Base-by-base conservation (phyloP, 805 yeast species). In the Candida vaughaniae region DNA sequence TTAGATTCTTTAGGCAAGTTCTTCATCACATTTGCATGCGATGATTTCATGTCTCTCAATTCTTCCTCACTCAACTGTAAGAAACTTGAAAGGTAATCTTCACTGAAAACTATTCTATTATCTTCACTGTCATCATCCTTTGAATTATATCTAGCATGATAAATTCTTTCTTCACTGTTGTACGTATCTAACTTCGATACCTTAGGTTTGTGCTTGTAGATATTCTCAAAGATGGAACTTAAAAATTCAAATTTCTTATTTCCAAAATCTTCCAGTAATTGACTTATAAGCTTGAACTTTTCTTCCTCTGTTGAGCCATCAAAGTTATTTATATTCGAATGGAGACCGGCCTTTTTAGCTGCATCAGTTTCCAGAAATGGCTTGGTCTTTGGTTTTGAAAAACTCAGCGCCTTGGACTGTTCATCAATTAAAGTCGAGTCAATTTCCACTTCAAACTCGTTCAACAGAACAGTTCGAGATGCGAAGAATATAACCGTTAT, bases 91-190 rank as follows among this genome's bases (percentile, higher is more conserved):
- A 82, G 60, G 52, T 75, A 79, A 12, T 69, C 62, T 45, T 80
- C 85, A 6, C 80, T 68, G 48, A 79, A 69, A 0, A 71, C 54
- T 6, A 43, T 47, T 14, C 56, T 50, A 25, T 59, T 47, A 16
- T 53, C 49, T 38, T 59, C 60, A 25, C 43, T 53, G 22, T 48
- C 57, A 27, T 48, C 55, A 17, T 62, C 65, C 31, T 38, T 51
- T 14, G 64, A 42, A 31, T 54, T 55, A 49, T 74, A 78, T 17
- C 78, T 69, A 1, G 81, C 80, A 46, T 75, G 80, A 45, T 72
- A 74, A 17, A 77, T 74, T 40, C 79, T 56, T 8, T 73, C 66
- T 2, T 65, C 62, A 8, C 71, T 58, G 19, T 59, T 60, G 52
- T 78, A 80, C 6, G 57, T 58, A 18, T 62, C 62, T 31, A 81